Evolutionary conservation across 768 basidiomycete species (phyloP), one percentile per base, ranked within the genome.

Genomic region (Lactarius hengduanensis): DNA sequence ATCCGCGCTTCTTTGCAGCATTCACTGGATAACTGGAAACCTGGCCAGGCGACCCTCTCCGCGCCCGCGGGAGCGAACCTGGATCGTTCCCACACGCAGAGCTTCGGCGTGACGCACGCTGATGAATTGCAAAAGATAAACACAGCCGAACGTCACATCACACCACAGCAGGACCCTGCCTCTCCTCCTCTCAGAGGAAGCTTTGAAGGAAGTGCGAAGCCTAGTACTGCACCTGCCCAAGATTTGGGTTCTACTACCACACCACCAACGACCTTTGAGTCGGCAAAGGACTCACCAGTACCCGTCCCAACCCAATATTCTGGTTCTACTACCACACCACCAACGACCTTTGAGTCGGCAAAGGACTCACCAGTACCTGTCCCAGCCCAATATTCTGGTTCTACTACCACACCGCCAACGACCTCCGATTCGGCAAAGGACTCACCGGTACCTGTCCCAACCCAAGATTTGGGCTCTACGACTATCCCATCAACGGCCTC

Each of bases 91-190:
- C 89, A 94, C 72, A 90, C 89, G 0, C 84, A 84, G 64, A 92
- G 89, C 76, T 94, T 94, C 73, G 92, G 92, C 22, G 90, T 89
- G 76, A 93, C 87, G 45, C 92, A 94, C 71, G 90, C 89, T 0
- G 80, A 77, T 41, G 92, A 94, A 76, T 80, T 94, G 41, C 82
- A 82, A 20, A 81, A 78, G 70, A 86, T 92, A 60, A 76, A 77
- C 58, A 73, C 80, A 15, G 73, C 74, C 0, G 69, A 73, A 63
- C 70, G 6, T 71, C 67, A 54, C 13, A 47, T 69, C 32, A 67
- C 71, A 30, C 59, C 70, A 57, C 76, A 78, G n/a, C 76, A 78
- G n/a, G 76, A 82, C 3, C 28, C 81, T 47, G 80, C 82, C 1
- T 80, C 85, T 13, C 83, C 82, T 0, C 72, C 79, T 2, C 58